phyloP scores from a whole-genome alignment of 345 rosid species.

The Rubroshorea leprosula region DNA sequence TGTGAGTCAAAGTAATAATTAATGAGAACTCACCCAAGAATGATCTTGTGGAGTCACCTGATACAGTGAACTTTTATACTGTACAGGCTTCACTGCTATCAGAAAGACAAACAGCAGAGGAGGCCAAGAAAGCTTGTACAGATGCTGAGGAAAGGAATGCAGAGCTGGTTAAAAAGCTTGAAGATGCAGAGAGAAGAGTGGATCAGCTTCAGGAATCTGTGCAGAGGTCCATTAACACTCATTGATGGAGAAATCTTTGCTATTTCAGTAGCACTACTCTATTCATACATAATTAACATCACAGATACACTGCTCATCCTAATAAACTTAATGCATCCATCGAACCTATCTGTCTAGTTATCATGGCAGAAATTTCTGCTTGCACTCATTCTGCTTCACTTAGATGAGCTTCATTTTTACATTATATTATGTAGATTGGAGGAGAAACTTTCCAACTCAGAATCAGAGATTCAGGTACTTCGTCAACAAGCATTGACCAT shows the following conservation, averaged over 20 bases:
- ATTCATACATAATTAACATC: not conserved
- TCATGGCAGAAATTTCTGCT: not conserved
- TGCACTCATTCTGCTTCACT: no score
- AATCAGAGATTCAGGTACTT: slow-evolving; percentile 96
- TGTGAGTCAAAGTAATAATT: no score
- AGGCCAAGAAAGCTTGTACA: slow-evolving; percentile 47
- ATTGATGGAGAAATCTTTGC: not conserved
- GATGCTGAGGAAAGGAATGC: slow-evolving; percentile 64
- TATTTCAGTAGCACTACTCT: slow-evolving; percentile 4
- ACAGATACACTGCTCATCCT: not conserved
- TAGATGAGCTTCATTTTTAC: not conserved
- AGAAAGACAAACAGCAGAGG: slow-evolving; percentile 61
- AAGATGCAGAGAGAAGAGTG: slow-evolving; percentile 61
- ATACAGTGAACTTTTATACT: slow-evolving; percentile 6
- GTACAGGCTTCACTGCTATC: slow-evolving; percentile 61
- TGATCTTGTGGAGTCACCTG: slow-evolving; percentile 2
- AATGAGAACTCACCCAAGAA: not conserved
- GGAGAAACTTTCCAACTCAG: slow-evolving; percentile 93
- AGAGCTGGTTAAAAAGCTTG: slow-evolving; percentile 71
- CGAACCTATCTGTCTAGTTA: not conserved
- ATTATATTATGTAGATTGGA: slow-evolving; percentile 56
- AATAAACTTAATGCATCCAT: not conserved
- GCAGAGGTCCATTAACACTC: slow-evolving; percentile 69
- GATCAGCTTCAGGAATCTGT: slow-evolving; percentile 94
- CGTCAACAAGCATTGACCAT: slow-evolving; percentile 94